These are phyloP conservation scores for Chytridium lagenaria DNA, from an alignment of 371 early-diverging fungal genomes.

Conservation along the genomic window DNA sequence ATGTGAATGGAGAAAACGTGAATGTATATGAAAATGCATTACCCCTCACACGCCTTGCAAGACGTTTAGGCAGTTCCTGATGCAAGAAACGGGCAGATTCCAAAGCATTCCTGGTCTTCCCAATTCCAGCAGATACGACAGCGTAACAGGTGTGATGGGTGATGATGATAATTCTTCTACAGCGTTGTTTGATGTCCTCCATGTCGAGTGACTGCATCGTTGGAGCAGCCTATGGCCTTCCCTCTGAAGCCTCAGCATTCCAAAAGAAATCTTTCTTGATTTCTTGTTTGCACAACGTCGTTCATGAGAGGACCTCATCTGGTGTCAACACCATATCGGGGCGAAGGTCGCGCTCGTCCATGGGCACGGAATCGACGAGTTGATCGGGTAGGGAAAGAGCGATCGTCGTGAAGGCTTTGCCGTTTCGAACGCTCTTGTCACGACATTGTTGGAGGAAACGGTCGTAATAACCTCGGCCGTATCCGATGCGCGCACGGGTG, in stretches of 20 bases:
- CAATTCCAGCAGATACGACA: constrained; percentile 70
- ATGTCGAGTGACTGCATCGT: neutral
- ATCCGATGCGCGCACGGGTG: constrained; percentile 56
- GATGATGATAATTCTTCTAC: constrained; percentile 7
- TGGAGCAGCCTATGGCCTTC: neutral
- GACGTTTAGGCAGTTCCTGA: constrained; percentile 78
- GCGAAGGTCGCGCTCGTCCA: constrained; percentile 25
- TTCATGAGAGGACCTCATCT: too few species aligned
- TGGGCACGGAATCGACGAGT: constrained; percentile 19
- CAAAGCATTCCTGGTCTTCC: constrained; percentile 40
- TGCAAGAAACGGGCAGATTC: constrained; percentile 65
- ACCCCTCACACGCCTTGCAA: constrained; percentile 78
- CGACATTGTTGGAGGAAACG: constrained; percentile 28
- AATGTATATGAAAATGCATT: neutral
- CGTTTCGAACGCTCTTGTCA: neutral
- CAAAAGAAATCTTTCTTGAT: too few species aligned
- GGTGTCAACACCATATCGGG: constrained; percentile 14
- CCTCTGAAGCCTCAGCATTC: too few species aligned
- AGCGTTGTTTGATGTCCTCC: constrained; percentile 13
- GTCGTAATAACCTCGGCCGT: constrained; percentile 58
- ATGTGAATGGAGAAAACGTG: too few species aligned
- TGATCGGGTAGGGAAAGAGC: constrained; percentile 30
- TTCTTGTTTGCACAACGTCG: too few species aligned
- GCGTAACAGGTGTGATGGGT: constrained; percentile 76
- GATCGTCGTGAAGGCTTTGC: neutral